Percentiles rank a stretch among this genome's conserved stretches.
Conservation (phyloP, 176 grass and related monocot genomes). For the Musa beccarii region DNA sequence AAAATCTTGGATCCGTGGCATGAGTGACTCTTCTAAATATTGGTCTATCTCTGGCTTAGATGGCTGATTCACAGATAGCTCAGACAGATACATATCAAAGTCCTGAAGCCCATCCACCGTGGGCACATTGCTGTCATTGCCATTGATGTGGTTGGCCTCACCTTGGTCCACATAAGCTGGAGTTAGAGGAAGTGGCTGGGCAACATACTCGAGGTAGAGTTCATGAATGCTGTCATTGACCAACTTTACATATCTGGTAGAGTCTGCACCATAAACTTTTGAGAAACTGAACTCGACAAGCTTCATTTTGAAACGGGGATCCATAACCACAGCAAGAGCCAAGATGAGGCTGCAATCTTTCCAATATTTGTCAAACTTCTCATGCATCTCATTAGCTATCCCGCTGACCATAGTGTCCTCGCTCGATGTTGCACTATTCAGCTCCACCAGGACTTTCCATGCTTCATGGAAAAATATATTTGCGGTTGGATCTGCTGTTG, state of each 20-base stretch:
- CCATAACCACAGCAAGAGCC: conserved; percentile 15
- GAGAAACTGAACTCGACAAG: conserved; percentile 21
- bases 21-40: conserved; percentile 10
- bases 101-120: conserved; percentile 4
- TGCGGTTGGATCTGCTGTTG: conserved; percentile 8
- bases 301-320: conserved; percentile 16
- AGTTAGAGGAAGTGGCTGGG: conserved; percentile 7
- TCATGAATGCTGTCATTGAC: conserved; percentile 9
- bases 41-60: conserved; percentile 8
- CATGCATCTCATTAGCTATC: conserved; percentile 6
- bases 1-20: conserved; percentile 13
- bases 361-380: conserved; percentile 16
- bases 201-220: conserved; percentile 9
- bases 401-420: conserved; percentile 6
- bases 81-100: conserved; percentile 10
- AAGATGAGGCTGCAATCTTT: conserved; percentile 14
- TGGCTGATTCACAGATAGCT: conserved; percentile 1
- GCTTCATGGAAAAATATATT: conserved; percentile 18
- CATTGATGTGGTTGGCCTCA: conserved; percentile 11
- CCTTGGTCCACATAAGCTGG: conserved; percentile 6
- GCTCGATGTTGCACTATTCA: background rate
- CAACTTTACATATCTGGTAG: conserved; percentile 9
- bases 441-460: conserved; percentile 13
- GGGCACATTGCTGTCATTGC: background rate
- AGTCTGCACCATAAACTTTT: conserved; percentile 9